A percentile compares a stretch with the other conserved stretches of the same genome.
These are phyloP conservation scores for Scheffersomyces quercinus DNA, from an alignment of 1,139 yeast genomes.

Conservation along the genomic window DNA sequence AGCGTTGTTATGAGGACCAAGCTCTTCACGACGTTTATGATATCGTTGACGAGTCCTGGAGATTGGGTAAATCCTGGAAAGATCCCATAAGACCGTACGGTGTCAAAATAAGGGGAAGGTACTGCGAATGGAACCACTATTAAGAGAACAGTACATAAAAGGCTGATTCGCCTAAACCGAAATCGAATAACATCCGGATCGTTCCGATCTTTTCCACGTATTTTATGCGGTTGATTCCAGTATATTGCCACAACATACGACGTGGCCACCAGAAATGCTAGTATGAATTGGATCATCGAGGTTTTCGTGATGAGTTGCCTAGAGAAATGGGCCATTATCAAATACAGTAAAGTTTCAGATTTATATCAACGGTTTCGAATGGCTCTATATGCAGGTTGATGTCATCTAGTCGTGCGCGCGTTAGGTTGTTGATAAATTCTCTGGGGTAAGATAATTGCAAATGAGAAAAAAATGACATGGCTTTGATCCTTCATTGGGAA, in stretches of 20 bases:
- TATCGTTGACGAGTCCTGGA: slow-evolving; percentile 21
- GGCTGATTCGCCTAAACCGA: slow-evolving; percentile 35
- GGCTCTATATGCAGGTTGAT: too few relatives aligned
- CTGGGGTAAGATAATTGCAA: too few relatives aligned
- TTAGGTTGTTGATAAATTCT: too few relatives aligned
- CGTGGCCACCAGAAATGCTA: slow-evolving; percentile 30
- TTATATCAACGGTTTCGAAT: too few relatives aligned
- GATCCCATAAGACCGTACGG: slow-evolving; percentile 22
- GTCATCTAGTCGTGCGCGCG: too few relatives aligned
- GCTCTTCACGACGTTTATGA: slow-evolving; percentile 23
- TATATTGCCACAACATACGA: slow-evolving; percentile 46
- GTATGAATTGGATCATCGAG: slow-evolving; percentile 1
- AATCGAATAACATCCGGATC: slow-evolving; percentile 42
- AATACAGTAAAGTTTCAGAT: too few relatives aligned
- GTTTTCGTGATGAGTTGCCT: too few relatives aligned
- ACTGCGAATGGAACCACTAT: slow-evolving; percentile 26
- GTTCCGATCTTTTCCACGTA: slow-evolving; percentile 38
- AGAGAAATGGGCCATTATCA: too few relatives aligned
- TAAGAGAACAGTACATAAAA: slow-evolving; percentile 23
- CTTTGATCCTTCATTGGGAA: too few relatives aligned
- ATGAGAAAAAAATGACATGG: too few relatives aligned
- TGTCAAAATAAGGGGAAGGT: slow-evolving; percentile 16
- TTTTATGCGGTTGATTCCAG: slow-evolving; percentile 23
- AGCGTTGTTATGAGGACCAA: slow-evolving; percentile 40
- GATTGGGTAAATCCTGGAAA: slow-evolving; percentile 27